Conservation (phyloP, 257 asterid genomes). For the Solanum paucissectum region DNA sequence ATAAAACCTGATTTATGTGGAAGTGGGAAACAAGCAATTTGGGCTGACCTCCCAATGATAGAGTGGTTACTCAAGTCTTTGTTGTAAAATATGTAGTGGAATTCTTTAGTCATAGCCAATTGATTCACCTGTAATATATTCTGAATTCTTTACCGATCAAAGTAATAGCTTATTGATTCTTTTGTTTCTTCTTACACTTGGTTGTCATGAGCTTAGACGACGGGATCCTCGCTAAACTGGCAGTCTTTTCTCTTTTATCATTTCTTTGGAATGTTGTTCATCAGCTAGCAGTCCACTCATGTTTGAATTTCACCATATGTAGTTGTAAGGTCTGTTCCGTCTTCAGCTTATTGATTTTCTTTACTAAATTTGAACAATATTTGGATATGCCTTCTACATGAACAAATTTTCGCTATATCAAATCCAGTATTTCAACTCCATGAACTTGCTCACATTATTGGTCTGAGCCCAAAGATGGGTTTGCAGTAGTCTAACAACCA, state of each 20-base stretch:
- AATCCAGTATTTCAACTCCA: not conserved
- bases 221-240: not conserved
- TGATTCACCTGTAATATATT: not conserved
- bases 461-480: not conserved
- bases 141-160: not conserved
- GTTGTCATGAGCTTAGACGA: not conserved
- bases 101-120: not conserved
- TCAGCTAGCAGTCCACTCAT: not conserved
- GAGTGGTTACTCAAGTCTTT: not conserved
- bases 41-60: not conserved
- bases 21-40: not conserved
- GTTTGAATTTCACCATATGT: not conserved
- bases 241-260: not conserved
- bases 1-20: not conserved
- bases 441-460: not conserved
- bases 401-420: not conserved
- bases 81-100: not conserved
- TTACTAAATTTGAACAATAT: not conserved
- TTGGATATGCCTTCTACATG: not conserved
- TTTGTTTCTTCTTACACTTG: not conserved
- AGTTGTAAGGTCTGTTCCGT: not conserved
- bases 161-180: not conserved
- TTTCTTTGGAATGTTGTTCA: not conserved
- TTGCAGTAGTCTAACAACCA: not conserved
- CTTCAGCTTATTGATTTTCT: not conserved